These are phyloP conservation scores for Ganoderma leucocontextum DNA, from an alignment of 1,284 basidiomycete genomes.

Conservation along the genomic window DNA sequence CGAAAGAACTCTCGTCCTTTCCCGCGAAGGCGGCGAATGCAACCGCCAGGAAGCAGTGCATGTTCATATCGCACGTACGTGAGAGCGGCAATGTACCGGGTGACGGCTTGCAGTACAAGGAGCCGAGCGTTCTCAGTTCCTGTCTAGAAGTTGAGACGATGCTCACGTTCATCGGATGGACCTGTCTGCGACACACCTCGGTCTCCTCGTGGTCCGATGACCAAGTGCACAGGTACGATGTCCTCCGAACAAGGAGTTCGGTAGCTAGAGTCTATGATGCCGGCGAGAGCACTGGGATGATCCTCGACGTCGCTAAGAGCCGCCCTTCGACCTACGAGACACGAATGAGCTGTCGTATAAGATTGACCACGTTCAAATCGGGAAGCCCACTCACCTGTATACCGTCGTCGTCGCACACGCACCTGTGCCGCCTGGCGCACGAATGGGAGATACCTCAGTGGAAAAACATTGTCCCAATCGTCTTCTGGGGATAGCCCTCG, in stretches of 20 bases:
- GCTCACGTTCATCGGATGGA: neutral
- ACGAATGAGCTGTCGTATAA: neutral
- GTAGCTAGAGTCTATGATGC: neutral
- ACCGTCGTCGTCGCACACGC: neutral
- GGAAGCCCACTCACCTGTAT: neutral
- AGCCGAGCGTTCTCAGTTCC: neutral
- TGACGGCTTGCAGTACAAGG: neutral
- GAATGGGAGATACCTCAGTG: neutral
- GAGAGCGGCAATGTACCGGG: neutral
- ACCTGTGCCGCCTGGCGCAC: neutral
- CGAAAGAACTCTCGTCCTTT: neutral
- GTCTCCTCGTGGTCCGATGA: neutral
- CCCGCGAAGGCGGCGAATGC: neutral
- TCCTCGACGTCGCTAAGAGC: neutral
- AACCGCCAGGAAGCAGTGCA: neutral
- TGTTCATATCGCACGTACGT: neutral
- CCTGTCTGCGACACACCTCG: neutral
- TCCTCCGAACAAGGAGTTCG: neutral
- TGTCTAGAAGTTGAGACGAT: neutral
- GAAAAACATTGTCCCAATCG: neutral
- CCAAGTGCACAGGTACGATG: neutral
- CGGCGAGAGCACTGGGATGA: neutral
- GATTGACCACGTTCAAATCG: neutral
- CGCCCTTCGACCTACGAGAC: conserved; percentile 1
- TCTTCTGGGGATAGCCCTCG: neutral